A percentile compares a stretch with the other conserved stretches of the same genome.
Conservation (phyloP, 495 filamentous ascomycete species). For the Saxophila tyrrhenica region DNA sequence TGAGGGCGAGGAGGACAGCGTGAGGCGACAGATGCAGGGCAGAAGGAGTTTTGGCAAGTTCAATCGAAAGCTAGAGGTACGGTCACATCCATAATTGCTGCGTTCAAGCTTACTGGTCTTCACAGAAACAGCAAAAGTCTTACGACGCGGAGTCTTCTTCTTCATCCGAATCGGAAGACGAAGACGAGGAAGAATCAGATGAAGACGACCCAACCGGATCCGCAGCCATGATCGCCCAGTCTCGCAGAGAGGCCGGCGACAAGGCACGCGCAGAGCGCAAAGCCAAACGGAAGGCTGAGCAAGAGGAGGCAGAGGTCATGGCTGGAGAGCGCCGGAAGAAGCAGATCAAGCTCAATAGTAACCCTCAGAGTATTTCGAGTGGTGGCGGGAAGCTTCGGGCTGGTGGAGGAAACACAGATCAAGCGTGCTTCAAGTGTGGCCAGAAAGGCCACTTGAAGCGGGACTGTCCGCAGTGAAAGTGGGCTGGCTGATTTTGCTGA, state of each 20-base stretch:
- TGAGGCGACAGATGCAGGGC: conserved; percentile 22
- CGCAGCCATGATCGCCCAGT: conserved; percentile 26
- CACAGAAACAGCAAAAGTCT: conserved; percentile 16
- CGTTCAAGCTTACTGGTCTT: conserved; percentile 6
- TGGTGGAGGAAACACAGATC: conserved; percentile 5
- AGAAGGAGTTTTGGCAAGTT: conserved; percentile 36
- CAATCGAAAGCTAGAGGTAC: conserved; percentile 14
- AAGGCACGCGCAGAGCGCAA: conserved; percentile 23
- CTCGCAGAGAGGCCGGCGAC: conserved; percentile 22
- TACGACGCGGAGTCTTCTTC: conserved; percentile 9
- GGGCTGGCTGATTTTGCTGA: too few relatives aligned
- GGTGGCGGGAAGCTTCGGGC: conserved; percentile 5
- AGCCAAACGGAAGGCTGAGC: conserved; percentile 24
- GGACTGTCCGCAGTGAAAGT: conserved; percentile 29
- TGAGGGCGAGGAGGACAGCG: conserved; percentile 16
- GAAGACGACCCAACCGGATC: conserved; percentile 26
- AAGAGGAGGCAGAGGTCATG: conserved; percentile 25
- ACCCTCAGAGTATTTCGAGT: conserved; percentile 37
- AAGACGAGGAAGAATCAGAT: conserved; percentile 27
- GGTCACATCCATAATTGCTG: not conserved
- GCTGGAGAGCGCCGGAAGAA: conserved; percentile 44
- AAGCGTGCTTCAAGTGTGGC: conserved; percentile 34
- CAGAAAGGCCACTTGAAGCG: conserved; percentile 31
- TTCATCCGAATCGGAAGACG: conserved; percentile 16
- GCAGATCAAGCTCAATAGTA: conserved; percentile 44